Percentiles rank a stretch among this genome's conserved stretches.
phyloP scores from a whole-genome alignment of 352 stramenopile genomes.

The Phytophthora cryptogea region DNA sequence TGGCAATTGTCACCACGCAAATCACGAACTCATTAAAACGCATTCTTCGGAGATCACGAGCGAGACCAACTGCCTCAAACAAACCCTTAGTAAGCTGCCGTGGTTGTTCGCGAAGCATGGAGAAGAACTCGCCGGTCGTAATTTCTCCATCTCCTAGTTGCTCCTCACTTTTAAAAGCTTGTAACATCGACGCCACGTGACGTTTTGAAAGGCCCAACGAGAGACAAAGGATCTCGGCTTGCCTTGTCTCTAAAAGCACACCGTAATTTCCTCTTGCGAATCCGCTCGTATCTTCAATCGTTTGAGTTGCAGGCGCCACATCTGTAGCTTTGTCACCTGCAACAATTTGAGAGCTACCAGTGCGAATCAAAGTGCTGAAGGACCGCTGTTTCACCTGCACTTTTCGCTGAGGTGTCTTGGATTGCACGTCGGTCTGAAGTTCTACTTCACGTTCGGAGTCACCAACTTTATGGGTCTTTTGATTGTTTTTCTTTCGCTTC shows the following conservation, averaged over 20 bases:
- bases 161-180: slow-evolving; percentile 53
- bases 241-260: slow-evolving; percentile 53
- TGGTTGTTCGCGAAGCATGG: slow-evolving; percentile 55
- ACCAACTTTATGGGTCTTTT: not conserved
- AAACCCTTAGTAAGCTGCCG: slow-evolving; percentile 59
- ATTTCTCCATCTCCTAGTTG: slow-evolving; percentile 51
- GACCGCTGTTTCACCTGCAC: slow-evolving; percentile 23
- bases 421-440: not conserved
- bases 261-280: slow-evolving; percentile 54
- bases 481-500: slow-evolving; percentile 6
- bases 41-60: slow-evolving; percentile 31
- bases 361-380: slow-evolving; percentile 2
- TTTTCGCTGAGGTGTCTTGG: slow-evolving; percentile 4
- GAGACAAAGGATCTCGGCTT: slow-evolving; percentile 53
- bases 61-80: slow-evolving; percentile 50
- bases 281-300: slow-evolving; percentile 6
- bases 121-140: slow-evolving; percentile 66
- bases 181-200: slow-evolving; percentile 41
- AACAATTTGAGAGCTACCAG: slow-evolving; percentile 15
- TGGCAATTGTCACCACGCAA: slow-evolving; percentile 55
- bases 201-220: slow-evolving; percentile 50
- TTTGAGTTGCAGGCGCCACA: not conserved
- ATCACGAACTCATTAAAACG: slow-evolving; percentile 70
- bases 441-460: slow-evolving; percentile 10
- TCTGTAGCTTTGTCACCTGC: not conserved